Percentiles rank a stretch among this genome's conserved stretches.
These are phyloP conservation scores for Kodamaea hsintzibuensis DNA, from an alignment of 805 yeast genomes.

Conservation along the genomic window DNA sequence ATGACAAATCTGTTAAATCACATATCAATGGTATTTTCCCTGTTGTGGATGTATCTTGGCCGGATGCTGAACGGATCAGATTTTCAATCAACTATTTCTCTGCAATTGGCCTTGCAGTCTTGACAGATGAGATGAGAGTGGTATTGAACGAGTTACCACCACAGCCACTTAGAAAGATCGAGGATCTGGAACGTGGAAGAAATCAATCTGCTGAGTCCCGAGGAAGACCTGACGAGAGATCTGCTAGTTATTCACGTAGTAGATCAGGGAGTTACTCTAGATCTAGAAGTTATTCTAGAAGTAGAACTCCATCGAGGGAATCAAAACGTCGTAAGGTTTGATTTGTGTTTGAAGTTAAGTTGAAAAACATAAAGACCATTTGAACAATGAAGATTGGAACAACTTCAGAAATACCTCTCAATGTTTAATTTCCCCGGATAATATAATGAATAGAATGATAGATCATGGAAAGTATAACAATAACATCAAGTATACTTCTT, in stretches of 20 bases:
- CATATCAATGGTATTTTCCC: constrained; percentile 64
- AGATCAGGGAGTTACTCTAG: constrained; percentile 24
- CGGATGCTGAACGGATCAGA: constrained; percentile 54
- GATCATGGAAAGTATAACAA: no score
- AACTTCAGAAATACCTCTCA: no score
- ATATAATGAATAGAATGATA: no score
- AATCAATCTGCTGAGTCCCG: background rate
- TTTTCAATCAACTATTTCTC: constrained; percentile 90
- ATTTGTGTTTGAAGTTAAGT: no score
- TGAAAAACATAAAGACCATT: no score
- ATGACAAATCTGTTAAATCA: constrained; percentile 31
- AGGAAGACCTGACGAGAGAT: constrained; percentile 1
- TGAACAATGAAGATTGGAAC: no score
- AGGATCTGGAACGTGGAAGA: constrained; percentile 10
- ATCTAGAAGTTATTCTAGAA: constrained; percentile 20
- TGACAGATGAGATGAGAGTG: constrained; percentile 82
- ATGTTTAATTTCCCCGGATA: no score
- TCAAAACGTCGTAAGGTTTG: background rate
- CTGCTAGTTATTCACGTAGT: constrained; percentile 21
- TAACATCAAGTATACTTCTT: no score
- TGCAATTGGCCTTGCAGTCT: constrained; percentile 82
- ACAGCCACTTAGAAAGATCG: constrained; percentile 17
- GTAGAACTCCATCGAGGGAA: constrained; percentile 2
- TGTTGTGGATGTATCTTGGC: constrained; percentile 23
- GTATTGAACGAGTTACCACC: constrained; percentile 37